Conservation (phyloP, 371 early-diverging fungal genomes). For the Blastocladiella emersonii region DNA sequence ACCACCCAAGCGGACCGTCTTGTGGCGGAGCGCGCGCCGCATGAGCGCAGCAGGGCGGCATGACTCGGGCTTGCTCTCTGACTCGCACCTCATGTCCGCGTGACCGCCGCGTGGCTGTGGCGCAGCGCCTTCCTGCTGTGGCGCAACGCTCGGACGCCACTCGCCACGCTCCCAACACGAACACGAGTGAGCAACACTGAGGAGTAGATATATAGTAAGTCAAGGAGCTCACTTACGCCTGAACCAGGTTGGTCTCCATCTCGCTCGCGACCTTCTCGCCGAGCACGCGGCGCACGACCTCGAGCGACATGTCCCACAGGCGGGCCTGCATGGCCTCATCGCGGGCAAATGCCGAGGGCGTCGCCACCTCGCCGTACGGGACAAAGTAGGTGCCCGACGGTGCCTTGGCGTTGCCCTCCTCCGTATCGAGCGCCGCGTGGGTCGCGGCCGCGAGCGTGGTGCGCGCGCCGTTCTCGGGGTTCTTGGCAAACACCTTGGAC, state of each 20-base stretch:
- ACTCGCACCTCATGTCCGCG: too few species aligned
- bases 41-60: too few species aligned
- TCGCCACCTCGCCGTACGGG: not conserved
- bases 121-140: too few species aligned
- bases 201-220: too few species aligned
- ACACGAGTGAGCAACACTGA: too few species aligned
- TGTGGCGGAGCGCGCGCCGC: too few species aligned
- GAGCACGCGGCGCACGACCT: not conserved
- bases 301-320: not conserved
- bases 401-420: not conserved
- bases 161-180: too few species aligned
- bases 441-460: conserved; percentile 4
- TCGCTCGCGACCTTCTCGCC: not conserved
- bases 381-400: not conserved
- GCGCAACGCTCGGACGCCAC: too few species aligned
- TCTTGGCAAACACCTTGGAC: not conserved
- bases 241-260: not conserved
- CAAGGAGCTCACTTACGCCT: too few species aligned
- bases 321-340: not conserved
- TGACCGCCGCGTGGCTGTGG: too few species aligned
- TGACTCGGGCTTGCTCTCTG: too few species aligned
- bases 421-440: not conserved
- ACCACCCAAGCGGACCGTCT: too few species aligned
- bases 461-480: not conserved
- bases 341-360: not conserved